Conservation (phyloP, 2,329 filamentous ascomycete genomes). For the Pseudogymnoascus sp. region DNA sequence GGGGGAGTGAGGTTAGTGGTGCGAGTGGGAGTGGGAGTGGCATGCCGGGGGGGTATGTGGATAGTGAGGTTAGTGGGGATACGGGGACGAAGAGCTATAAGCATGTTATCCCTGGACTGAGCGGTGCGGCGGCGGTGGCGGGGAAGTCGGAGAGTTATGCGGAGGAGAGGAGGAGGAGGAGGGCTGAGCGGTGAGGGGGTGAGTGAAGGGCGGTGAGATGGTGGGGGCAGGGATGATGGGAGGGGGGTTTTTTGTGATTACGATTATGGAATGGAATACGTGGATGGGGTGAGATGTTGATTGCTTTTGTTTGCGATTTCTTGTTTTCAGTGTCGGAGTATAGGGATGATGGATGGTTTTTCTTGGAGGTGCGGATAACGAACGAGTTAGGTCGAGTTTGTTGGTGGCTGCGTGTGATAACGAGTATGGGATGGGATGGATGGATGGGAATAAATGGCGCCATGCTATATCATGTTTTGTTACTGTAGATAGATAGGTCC, state of each 20-base stretch:
- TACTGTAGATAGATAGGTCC: not conserved
- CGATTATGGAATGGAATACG: not conserved
- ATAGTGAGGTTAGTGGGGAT: constrained; percentile 22
- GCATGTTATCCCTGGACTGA: constrained; percentile 28
- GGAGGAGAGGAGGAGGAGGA: constrained; percentile 12
- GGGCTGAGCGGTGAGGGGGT: not conserved
- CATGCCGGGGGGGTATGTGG: constrained; percentile 19
- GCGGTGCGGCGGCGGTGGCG: not conserved
- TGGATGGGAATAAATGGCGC: not conserved
- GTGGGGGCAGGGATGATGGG: not conserved
- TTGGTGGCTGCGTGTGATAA: not conserved
- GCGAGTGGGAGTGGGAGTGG: not conserved
- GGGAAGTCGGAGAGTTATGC: constrained; percentile 13
- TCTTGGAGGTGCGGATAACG: not conserved
- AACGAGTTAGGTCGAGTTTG: not conserved
- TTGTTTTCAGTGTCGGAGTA: not conserved
- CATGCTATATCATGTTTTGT: not conserved
- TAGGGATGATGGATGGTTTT: not conserved
- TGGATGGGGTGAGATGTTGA: not conserved
- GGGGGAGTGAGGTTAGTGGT: constrained; percentile 8
- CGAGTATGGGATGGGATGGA: not conserved
- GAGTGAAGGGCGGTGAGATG: not conserved
- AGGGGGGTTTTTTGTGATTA: not conserved
- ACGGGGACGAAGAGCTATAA: constrained; percentile 29
- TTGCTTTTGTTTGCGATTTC: not conserved